Base-by-base conservation (phyloP, 306 rosid species). In the Fragaria iinumae region DNA sequence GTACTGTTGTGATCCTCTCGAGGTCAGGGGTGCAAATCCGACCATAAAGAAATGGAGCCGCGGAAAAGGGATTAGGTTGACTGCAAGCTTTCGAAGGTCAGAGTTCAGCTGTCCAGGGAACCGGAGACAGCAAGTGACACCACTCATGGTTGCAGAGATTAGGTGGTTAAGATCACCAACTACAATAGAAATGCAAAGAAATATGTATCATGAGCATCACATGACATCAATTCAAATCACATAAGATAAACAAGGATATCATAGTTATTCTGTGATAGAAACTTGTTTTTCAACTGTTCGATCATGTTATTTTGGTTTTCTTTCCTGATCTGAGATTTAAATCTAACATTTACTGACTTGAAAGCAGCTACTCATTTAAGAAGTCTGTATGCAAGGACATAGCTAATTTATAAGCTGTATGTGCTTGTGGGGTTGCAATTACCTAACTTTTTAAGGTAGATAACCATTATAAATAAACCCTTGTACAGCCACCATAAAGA, bases 1-100 rank as follows among this genome's bases (percentile, higher is more conserved):
- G 84, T 91, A 91, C 79, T 91, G 97, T 77, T 90, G 95, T 76
- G 97, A 91, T 63, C 97, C 97, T 88, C 97, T 91, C 44, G 97
- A 84, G 43, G 97, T 91, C 74, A 91, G 84, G 39, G 95, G 95
- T 47, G 97, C 97, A 86, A 91, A 91, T 53, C 97, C 97, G 72
- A 91, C 97, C 97, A 91, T 91, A 41, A 91, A 91, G 93, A 91
- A 91, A 60, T 88, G 97, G 71, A 90, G 89, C 67, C 97, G 91
- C 16, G 95, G 97, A 93, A 91, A 91, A 32, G 97, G 97, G 71
- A 91, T 90, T 36, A 91, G 93, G 84, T 91, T 91, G 44, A 88
- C 93, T 0, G 97, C 97, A 60, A 91, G 97, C 85, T 91, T 86
- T 52, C 87, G 80, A n/a, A 86, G 87, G 77, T 86, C 89, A 63